Evolutionary conservation across 495 filamentous ascomycete genomes (phyloP).

Genomic region (Xylaria longipes): DNA sequence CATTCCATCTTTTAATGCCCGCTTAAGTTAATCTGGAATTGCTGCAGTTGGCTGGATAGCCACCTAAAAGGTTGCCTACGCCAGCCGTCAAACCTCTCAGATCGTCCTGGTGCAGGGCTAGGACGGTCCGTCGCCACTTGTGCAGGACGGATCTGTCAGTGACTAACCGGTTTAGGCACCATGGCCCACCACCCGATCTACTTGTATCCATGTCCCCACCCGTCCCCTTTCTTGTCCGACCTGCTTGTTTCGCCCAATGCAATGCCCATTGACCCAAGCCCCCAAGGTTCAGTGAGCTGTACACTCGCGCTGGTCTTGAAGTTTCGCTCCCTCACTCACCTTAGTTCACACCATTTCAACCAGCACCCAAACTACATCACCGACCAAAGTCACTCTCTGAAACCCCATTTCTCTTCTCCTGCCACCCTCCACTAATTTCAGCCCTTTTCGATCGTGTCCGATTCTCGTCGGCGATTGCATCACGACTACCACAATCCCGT

Average conservation of each 20-base stretch:
- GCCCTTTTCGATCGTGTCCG: constrained; percentile 7
- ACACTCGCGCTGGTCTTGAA: constrained; percentile 8
- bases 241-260: constrained; percentile 1
- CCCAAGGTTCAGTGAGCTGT: not conserved
- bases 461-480: constrained; percentile 7
- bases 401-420: constrained; percentile 25
- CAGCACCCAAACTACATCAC: constrained; percentile 24
- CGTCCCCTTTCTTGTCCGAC: constrained; percentile 23
- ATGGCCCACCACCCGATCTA: constrained; percentile 6
- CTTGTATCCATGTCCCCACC: constrained; percentile 9
- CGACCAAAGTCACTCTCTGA: constrained; percentile 28
- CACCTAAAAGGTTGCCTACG: too few species aligned
- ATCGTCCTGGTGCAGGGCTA: constrained; percentile 1
- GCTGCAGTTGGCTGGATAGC: constrained; percentile 1
- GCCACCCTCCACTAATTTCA: constrained; percentile 25
- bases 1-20: constrained; percentile 11
- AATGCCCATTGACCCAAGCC: not conserved
- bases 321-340: constrained; percentile 6
- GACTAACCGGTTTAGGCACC: not conserved
- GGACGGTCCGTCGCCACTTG: constrained; percentile 8
- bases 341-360: constrained; percentile 8
- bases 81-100: constrained; percentile 3
- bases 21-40: constrained; percentile 18
- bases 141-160: not conserved
- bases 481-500: constrained; percentile 23